Conservation (phyloP, 768 basidiomycete genomes). For the Psilocybe cubensis region DNA sequence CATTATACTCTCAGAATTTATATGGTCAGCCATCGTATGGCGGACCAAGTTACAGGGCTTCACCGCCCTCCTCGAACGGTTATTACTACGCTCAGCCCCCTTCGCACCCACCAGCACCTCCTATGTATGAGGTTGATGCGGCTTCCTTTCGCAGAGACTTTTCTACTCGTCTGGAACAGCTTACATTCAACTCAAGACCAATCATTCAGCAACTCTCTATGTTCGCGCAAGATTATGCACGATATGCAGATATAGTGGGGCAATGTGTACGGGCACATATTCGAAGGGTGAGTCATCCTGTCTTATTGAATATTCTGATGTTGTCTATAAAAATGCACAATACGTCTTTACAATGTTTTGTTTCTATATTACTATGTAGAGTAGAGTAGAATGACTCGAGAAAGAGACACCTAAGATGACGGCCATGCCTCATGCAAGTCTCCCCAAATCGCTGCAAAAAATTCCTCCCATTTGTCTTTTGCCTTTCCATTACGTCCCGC, state of each 20-base stretch:
- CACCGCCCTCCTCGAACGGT: slow-evolving; percentile 41
- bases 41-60: slow-evolving; percentile 42
- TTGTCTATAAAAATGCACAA: background rate
- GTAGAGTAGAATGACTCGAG: slow-evolving; percentile 36
- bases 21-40: slow-evolving; percentile 63
- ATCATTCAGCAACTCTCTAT: slow-evolving; percentile 93
- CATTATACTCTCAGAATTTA: slow-evolving; percentile 65
- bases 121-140: slow-evolving; percentile 35
- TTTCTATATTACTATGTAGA: slow-evolving; percentile 32
- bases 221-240: slow-evolving; percentile 85
- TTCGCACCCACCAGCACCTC: slow-evolving; percentile 40
- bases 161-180: slow-evolving; percentile 68
- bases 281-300: slow-evolving; percentile 74
- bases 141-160: slow-evolving; percentile 67
- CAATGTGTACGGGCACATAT: slow-evolving; percentile 87
- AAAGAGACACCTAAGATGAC: slow-evolving; percentile 36
- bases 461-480: slow-evolving; percentile 29
- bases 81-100: slow-evolving; percentile 51
- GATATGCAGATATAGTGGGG: slow-evolving; percentile 79
- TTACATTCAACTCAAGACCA: slow-evolving; percentile 93
- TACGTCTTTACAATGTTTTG: slow-evolving; percentile 27
- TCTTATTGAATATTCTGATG: slow-evolving; percentile 20
- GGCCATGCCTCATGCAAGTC: slow-evolving; percentile 23
- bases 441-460: slow-evolving; percentile 18
- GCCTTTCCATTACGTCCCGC: slow-evolving; percentile 39